Base-by-base conservation (phyloP, 2,329 filamentous ascomycete species). In the Stagonosporopsis tanaceti region DNA sequence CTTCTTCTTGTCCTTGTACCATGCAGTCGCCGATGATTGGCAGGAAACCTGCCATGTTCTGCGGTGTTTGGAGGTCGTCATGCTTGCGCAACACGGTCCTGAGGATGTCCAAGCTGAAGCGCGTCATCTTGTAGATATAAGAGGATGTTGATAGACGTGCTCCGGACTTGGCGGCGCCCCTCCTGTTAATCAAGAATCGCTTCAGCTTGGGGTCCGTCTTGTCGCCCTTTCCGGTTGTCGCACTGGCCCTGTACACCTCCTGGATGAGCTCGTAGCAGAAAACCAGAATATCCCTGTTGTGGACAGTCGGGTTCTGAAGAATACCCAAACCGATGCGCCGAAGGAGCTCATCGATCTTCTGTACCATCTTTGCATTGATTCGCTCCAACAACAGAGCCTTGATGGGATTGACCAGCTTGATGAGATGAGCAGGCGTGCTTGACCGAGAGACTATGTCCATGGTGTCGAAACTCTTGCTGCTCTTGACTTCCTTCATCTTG, bases 401-500 rank as follows among this genome's bases (percentile, higher is more conserved):
- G 44, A 98, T 81, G 1, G 95, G 96, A 50, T 84, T 84, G 47
- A 97, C 84, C 4, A 99, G 85, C 47, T 89, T 86, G 45, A 89
- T 87, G 6, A 98, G 83, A 54, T 88, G 87, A 48, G 79, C 81
- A 24, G 97, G 82, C 1, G 93, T 94, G 1, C 92, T 89, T 45
- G 89, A 93, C 70, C 89, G 91, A 25, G 95, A 90, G 63, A 98
- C 84, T 15, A 98, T 82, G 75, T 98, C 94, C 89, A 98, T 96
- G 0, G 95, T 96, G 72, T 99, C 96, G 70, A 93, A 96, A 73
- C 93, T 97, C 81, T 98, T 99, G 81, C 91, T 97, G 76, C 91
- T 95, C 81, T 97, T 98, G 54, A 99, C 89, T 78, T 99, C 95
- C 77, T 96, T 97, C 89, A 96, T 97, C 76, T 94, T 91, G 73